A percentile compares a stretch with the other conserved stretches of the same genome.
Conservation (phyloP, 2,329 filamentous ascomycete genomes). For the Blastomyces gilchristii region DNA sequence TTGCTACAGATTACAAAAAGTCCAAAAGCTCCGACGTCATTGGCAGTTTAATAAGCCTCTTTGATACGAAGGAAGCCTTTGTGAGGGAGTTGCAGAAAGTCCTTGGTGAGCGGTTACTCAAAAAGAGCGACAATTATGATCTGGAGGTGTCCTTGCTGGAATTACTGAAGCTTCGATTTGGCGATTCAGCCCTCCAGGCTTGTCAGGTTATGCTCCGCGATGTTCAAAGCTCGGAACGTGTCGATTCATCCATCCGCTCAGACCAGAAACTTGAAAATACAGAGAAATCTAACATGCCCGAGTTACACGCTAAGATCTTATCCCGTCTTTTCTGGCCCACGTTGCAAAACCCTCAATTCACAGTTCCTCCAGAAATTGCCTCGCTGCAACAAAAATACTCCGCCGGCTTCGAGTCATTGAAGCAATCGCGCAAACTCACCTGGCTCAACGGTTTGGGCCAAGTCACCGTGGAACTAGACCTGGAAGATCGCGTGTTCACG, state of each 20-base stretch:
- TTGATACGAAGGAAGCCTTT: conserved; percentile 82
- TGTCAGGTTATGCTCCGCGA: conserved; percentile 98
- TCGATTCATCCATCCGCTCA: conserved; percentile 58
- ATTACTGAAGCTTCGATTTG: conserved; percentile 78
- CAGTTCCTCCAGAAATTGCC: conserved; percentile 35
- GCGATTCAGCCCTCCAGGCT: conserved; percentile 73
- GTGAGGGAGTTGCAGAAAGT: conserved; percentile 89
- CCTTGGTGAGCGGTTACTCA: conserved; percentile 68
- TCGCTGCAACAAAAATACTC: conserved; percentile 61
- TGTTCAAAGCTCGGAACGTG: conserved; percentile 67
- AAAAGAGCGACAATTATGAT: conserved; percentile 57
- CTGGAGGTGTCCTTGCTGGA: conserved; percentile 76
- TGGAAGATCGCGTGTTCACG: conserved; percentile 66
- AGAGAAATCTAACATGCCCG: conserved; percentile 27
- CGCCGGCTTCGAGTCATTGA: conserved; percentile 65
- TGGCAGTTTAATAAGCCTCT: conserved; percentile 75
- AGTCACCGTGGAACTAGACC: conserved; percentile 67
- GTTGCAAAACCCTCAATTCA: conserved; percentile 48
- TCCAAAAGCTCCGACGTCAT: conserved; percentile 86
- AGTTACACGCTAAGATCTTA: conserved; percentile 71
- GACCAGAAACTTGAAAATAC: conserved; percentile 33
- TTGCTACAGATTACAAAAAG: conserved; percentile 81
- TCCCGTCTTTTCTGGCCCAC: conserved; percentile 91
- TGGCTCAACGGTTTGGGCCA: conserved; percentile 79
- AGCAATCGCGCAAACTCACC: conserved; percentile 72